Evolutionary conservation across 257 asterid genomes (phyloP), one percentile per base, ranked within the genome.

Genomic region (Solanum gracilifrons): DNA sequence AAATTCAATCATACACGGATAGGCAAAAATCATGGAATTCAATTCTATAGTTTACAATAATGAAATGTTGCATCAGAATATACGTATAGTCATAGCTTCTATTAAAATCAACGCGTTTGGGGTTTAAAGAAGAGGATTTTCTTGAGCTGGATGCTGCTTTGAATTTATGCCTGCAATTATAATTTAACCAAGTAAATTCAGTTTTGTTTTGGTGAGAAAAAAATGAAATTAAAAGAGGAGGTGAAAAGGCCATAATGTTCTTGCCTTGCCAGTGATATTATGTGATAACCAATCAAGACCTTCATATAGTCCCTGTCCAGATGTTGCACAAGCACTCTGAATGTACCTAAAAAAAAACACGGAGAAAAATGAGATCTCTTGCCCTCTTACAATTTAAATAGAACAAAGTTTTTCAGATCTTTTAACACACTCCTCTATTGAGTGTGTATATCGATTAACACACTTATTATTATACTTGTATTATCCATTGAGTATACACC

Each of bases 251-350:
- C 13, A 33, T 5, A 48, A 32, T 62, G 13, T 75, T 71, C 85
- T 90, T 88, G 76, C 93, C 93, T 89, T 91, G 83, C 74, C 82
- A 29, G 93, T 82, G 35, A 91, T 90, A 85, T 90, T 90, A 88
- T 64, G 87, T 51, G 92, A 90, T 46, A 93, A 82, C 94, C 95
- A 93, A 84, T 91, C 92, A 72, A 92, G 93, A 35, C 94, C 95
- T 92, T 93, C 95, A 72, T 90, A 90, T 55, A 93, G 93, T 86
- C 95, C 93, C 85, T 90, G 91, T 0, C 95, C 93, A 73, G 92
- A 88, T 39, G 93, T 88, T 85, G 93, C 93, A 86, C 94, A 90
- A 62, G 93, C 37, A 82, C 93, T 90, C 89, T 89, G 92, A 9
- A 93, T 90, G 64, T 92, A 86, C 94, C 94, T 90, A 86, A 83